Conservation (phyloP, 208 protist species). For the Trypanosoma theileri region DNA sequence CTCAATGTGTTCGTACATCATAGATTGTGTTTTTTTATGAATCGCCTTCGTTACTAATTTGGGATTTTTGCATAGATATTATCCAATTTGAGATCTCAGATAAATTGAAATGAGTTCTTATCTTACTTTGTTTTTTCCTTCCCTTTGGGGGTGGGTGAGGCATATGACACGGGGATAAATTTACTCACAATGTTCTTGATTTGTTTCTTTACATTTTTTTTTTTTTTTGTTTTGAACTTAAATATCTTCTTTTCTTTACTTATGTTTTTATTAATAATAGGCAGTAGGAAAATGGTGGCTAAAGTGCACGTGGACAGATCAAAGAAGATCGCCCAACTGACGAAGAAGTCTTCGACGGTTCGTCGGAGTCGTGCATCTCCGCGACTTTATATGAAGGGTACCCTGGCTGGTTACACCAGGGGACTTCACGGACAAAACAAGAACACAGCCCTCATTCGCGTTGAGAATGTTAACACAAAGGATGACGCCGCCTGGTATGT, state of each 20-base stretch:
- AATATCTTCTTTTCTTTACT: constrained; percentile 18
- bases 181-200: neutral
- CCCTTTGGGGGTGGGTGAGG: constrained; percentile 3
- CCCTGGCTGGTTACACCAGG: constrained; percentile 87
- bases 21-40: too few species aligned
- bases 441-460: constrained; percentile 92
- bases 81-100: too few species aligned
- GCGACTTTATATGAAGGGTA: constrained; percentile 91
- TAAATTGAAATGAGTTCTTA: neutral
- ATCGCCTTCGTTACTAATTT: too few species aligned
- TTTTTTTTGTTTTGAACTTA: neutral
- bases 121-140: constrained; percentile 25
- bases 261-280: constrained; percentile 14
- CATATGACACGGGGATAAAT: too few species aligned
- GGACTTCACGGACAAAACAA: constrained; percentile 92
- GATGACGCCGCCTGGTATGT: constrained; percentile 96
- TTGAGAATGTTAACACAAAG: constrained; percentile 95
- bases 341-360: constrained; percentile 80
- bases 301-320: constrained; percentile 76
- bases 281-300: constrained; percentile 54
- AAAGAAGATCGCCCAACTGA: constrained; percentile 87
- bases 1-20: too few species aligned
- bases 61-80: too few species aligned
- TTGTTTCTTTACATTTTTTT: constrained; percentile 6
- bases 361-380: constrained; percentile 78